phyloP scores from a whole-genome alignment of 2,329 filamentous ascomycete species.

The Saccharata proteae region DNA sequence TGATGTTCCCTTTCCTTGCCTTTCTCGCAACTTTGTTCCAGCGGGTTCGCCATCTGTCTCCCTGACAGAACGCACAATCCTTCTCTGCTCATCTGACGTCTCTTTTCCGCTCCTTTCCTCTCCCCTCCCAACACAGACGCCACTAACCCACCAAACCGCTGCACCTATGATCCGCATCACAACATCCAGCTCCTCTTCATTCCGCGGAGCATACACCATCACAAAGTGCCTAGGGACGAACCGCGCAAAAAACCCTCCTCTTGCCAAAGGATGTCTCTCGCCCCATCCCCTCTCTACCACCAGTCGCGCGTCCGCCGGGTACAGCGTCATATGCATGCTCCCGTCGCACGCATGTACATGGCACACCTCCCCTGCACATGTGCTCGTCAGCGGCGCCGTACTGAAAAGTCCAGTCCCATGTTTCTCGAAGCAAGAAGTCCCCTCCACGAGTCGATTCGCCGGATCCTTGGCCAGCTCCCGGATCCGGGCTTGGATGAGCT shows the following conservation, averaged over 20 bases:
- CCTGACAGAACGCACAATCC: background rate
- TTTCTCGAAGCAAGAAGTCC: conserved; percentile 69
- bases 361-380: conserved; percentile 68
- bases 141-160: conserved; percentile 55
- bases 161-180: conserved; percentile 61
- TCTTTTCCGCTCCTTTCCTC: conserved; percentile 11
- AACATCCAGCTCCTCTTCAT: conserved; percentile 53
- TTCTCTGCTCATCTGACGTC: conserved; percentile 11
- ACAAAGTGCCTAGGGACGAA: conserved; percentile 66
- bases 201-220: conserved; percentile 70
- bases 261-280: conserved; percentile 54
- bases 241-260: conserved; percentile 51
- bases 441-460: conserved; percentile 29
- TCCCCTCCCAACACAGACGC: conserved; percentile 18
- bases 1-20: no score
- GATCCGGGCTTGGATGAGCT: conserved; percentile 34
- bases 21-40: no score
- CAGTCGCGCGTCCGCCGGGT: conserved; percentile 62
- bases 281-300: conserved; percentile 70
- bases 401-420: conserved; percentile 68
- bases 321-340: conserved; percentile 67
- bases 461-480: conserved; percentile 15
- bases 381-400: conserved; percentile 51
- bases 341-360: conserved; percentile 69
- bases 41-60: conserved; percentile 1